Percentiles rank a stretch among this genome's conserved stretches.
phyloP scores from a whole-genome alignment of 1,139 yeast species.

The Hansenula anomala region DNA sequence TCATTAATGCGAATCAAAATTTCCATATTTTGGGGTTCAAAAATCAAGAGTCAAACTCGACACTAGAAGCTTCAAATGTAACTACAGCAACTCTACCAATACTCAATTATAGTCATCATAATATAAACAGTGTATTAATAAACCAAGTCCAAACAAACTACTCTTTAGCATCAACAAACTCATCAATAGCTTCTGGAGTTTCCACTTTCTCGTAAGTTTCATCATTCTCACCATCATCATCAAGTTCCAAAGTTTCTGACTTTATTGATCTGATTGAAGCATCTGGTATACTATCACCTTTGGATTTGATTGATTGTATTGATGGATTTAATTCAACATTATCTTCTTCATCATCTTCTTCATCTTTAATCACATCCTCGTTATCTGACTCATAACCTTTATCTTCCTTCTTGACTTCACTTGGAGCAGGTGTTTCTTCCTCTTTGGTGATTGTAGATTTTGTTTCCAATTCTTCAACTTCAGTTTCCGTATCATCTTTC shows the following conservation, averaged over 20 bases:
- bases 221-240: not conserved
- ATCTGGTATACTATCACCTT: not conserved
- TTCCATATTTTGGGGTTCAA: no score
- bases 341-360: no score
- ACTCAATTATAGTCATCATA: no score
- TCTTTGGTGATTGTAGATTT: no score
- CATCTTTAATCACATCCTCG: no score
- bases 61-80: no score
- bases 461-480: not conserved
- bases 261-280: not conserved
- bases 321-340: not conserved
- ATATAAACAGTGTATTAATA: no score
- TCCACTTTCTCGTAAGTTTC: no score
- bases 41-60: no score
- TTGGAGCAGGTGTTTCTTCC: not conserved
- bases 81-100: no score
- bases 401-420: not conserved
- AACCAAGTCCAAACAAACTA: no score
- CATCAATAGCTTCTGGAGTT: not conserved
- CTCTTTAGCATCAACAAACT: constrained; percentile 2
- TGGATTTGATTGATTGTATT: not conserved
- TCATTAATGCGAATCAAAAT: no score
- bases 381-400: constrained; percentile 5
- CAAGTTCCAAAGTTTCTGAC: not conserved
- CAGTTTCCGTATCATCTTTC: not conserved